phyloP scores from a whole-genome alignment of 176 grass and related monocot genomes.

The Triticum urartu region DNA sequence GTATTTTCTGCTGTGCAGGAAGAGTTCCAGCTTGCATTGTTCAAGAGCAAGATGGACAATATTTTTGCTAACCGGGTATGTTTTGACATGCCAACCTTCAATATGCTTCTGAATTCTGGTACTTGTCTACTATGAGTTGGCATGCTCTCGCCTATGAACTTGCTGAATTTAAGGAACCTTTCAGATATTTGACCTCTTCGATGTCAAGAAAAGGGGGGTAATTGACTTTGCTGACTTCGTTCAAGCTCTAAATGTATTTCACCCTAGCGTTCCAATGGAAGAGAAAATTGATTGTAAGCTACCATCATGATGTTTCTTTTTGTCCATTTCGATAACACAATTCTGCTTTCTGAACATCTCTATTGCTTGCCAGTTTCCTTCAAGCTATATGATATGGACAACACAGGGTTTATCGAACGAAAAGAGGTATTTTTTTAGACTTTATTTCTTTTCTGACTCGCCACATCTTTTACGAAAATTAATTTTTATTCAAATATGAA shows the following conservation, averaged over 20 bases:
- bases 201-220: slow-evolving; percentile 69
- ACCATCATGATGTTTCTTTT: background rate
- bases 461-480: background rate
- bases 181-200: slow-evolving; percentile 87
- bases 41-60: slow-evolving; percentile 84
- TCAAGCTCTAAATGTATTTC: slow-evolving; percentile 76
- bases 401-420: slow-evolving; percentile 79
- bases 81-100: background rate
- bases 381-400: slow-evolving; percentile 88
- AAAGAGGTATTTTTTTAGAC: slow-evolving; percentile 56
- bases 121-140: background rate
- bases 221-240: slow-evolving; percentile 94
- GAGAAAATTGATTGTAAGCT: slow-evolving; percentile 89
- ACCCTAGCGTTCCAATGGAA: slow-evolving; percentile 72
- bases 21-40: slow-evolving; percentile 87
- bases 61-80: slow-evolving; percentile 78
- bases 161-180: slow-evolving; percentile 27
- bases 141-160: background rate
- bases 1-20: slow-evolving; percentile 44
- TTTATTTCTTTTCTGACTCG: background rate
- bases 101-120: background rate
- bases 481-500: background rate
- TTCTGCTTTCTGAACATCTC: slow-evolving; percentile 19
- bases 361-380: slow-evolving; percentile 61
- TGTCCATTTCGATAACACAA: background rate